Conservation (phyloP, 176 grass and related monocot genomes). For the Zoysia pacifica region DNA sequence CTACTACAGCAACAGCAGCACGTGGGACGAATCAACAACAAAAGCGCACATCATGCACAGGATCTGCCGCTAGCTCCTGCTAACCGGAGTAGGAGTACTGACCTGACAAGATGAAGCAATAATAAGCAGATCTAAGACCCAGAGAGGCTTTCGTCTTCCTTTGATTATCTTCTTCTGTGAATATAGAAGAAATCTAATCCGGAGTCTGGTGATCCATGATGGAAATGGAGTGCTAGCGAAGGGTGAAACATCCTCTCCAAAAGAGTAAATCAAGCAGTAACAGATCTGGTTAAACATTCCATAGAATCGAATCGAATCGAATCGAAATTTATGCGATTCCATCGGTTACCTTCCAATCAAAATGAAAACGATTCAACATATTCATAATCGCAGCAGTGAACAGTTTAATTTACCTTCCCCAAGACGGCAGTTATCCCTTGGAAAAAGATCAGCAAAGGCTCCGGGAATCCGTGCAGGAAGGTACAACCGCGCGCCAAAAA, state of each 20-base stretch:
- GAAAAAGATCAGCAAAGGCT: conserved; percentile 33
- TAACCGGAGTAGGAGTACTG: neutral
- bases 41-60: conserved; percentile 34
- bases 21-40: conserved; percentile 40
- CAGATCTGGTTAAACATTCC: conserved; percentile 35
- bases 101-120: conserved; percentile 21
- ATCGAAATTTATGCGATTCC: neutral
- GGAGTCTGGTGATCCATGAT: too few species aligned
- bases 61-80: conserved; percentile 34
- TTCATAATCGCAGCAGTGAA: neutral
- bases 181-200: neutral
- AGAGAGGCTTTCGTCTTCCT: neutral
- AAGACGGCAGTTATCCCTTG: conserved; percentile 20
- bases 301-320: neutral
- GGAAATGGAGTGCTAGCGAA: neutral
- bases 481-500: conserved; percentile 21
- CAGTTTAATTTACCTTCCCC: conserved; percentile 36
- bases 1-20: neutral
- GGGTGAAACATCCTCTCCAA: conserved; percentile 7
- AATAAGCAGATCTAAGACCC: conserved; percentile 34
- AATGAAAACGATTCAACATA: neutral
- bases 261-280: neutral
- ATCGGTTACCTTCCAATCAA: neutral
- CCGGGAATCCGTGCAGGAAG: conserved; percentile 41
- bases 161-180: neutral